A percentile compares a stretch with the other conserved stretches of the same genome.
These are phyloP conservation scores for Saccharomyces hybrid DNA, from an alignment of 1,139 yeast genomes.

Conservation along the genomic window DNA sequence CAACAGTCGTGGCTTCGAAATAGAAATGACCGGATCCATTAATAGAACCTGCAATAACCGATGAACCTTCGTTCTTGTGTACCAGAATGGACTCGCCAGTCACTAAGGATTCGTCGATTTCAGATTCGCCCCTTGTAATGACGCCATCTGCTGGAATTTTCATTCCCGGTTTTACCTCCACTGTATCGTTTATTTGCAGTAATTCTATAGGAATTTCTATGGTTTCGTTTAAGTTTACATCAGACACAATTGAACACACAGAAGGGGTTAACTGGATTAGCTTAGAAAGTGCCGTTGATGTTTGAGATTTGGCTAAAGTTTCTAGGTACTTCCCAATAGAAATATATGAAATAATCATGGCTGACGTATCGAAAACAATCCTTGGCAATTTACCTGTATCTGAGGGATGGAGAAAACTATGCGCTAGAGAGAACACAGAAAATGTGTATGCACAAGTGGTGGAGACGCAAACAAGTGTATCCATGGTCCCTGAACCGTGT, in stretches of 20 bases:
- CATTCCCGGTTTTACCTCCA: constrained; percentile 76
- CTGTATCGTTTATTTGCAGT: constrained; percentile 69
- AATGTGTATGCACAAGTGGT: constrained; percentile 73
- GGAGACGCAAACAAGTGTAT: constrained; percentile 77
- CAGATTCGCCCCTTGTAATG: constrained; percentile 69
- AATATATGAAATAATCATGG: constrained; percentile 77
- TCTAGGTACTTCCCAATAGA: constrained; percentile 87
- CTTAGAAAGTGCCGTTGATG: constrained; percentile 79
- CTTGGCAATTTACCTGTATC: constrained; percentile 43
- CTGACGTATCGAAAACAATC: constrained; percentile 78
- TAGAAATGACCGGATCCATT: constrained; percentile 73
- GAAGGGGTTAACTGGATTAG: constrained; percentile 77
- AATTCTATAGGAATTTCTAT: constrained; percentile 57
- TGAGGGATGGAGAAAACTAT: constrained; percentile 35
- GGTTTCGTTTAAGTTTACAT: constrained; percentile 17
- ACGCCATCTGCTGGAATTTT: constrained; percentile 89
- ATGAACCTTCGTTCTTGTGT: constrained; percentile 50
- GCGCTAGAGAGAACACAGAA: constrained; percentile 53
- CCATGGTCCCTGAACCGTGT: constrained; percentile 86
- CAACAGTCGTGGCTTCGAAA: constrained; percentile 61
- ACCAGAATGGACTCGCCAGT: constrained; percentile 89
- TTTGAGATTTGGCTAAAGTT: constrained; percentile 87
- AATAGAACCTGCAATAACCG: constrained; percentile 83
- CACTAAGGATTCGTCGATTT: constrained; percentile 77
- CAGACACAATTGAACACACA: constrained; percentile 53